Conservation (phyloP, 257 asterid genomes). For the Solanum etuberosum region DNA sequence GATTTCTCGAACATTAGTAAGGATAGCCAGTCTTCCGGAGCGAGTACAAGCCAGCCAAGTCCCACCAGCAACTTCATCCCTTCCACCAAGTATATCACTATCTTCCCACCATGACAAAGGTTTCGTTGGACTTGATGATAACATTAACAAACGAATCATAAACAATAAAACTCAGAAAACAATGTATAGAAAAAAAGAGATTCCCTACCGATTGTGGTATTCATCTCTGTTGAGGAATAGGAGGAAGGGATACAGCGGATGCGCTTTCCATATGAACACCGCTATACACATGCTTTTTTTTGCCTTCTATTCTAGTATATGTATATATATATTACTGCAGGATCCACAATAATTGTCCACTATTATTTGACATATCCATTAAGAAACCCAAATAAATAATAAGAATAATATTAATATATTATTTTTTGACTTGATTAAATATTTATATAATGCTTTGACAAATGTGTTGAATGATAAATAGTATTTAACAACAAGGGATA, state of each 20-base stretch:
- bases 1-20: conserved; percentile 70
- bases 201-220: conserved; percentile 34
- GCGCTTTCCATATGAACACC: conserved; percentile 57
- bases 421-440: too few relatives aligned
- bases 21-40: conserved; percentile 53
- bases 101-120: conserved; percentile 71
- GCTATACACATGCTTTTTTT: conserved; percentile 47
- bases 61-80: conserved; percentile 69
- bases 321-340: too few relatives aligned
- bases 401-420: too few relatives aligned
- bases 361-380: too few relatives aligned
- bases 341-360: too few relatives aligned
- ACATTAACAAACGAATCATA: not conserved
- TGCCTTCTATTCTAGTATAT: not conserved
- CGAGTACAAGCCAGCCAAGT: conserved; percentile 64
- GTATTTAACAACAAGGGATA: too few relatives aligned
- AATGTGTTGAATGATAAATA: too few relatives aligned
- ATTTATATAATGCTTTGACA: too few relatives aligned
- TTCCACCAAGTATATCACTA: conserved; percentile 57
- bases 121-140: conserved; percentile 36
- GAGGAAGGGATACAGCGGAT: conserved; percentile 54
- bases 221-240: conserved; percentile 77
- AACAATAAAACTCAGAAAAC: not conserved
- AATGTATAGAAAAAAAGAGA: not conserved
- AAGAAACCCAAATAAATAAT: too few relatives aligned